Percentiles rank a stretch among this genome's conserved stretches.
phyloP scores from a whole-genome alignment of 78 protist species.

The Dictyostelium firmibasis region DNA sequence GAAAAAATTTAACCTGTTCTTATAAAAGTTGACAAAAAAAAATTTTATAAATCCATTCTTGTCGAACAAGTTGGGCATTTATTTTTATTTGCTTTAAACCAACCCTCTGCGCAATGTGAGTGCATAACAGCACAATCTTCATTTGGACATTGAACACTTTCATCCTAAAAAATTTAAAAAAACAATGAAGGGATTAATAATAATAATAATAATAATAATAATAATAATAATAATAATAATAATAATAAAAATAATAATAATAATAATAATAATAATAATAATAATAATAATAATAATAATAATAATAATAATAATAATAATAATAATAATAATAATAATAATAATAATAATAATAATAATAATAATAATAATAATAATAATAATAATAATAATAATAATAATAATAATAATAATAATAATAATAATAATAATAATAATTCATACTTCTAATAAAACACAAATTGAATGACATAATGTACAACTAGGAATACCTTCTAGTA shows the following conservation, averaged over 20 bases:
- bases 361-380: too few species aligned
- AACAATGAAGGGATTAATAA: too few species aligned
- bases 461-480: conserved; percentile 30
- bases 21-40: neutral
- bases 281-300: neutral
- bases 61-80: conserved; percentile 10
- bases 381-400: too few species aligned
- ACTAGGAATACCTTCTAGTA: conserved; percentile 4
- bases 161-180: neutral
- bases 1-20: too few species aligned
- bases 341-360: neutral
- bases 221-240: neutral
- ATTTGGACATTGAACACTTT: neutral
- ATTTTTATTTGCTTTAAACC: conserved; percentile 7
- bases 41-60: neutral
- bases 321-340: neutral
- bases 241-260: neutral
- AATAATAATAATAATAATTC: neutral
- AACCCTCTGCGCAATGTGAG: neutral
- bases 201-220: too few species aligned
- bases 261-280: neutral
- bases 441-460: conserved; percentile 9
- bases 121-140: neutral
- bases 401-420: neutral
- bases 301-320: neutral